Evolutionary conservation across 257 asterid species (phyloP), one percentile per base, ranked within the genome.

Genomic region (Perilla frutescens): DNA sequence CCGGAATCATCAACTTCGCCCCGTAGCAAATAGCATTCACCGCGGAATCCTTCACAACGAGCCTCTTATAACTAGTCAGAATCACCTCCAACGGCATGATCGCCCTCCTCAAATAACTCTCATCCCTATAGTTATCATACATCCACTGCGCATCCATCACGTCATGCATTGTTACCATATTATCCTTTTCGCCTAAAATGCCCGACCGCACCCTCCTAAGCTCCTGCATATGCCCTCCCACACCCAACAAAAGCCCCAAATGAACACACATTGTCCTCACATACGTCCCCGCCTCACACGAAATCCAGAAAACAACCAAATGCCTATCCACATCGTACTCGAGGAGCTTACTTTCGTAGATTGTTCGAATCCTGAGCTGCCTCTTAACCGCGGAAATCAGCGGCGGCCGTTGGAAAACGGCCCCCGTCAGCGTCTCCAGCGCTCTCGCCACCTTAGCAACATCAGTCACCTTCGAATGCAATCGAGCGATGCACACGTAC

Each of bases 1-100:
- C 98, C 0, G 98, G 98, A 83, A 93, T 91, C 98, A 91, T 93
- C 81, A 93, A 67, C 86, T 93, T 93, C 0, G 97, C 96, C 4
- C 98, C 97, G n/a, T 93, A 93, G 53, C 97, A 93, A 54, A 93
- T 89, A 0, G 98, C 98, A 83, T 93, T 93, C 26, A 93, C 98
- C 0, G 98, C 97, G 0, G 96, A 89, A 81, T 93, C 98, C 83
- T 93, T 93, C 55, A 93, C 96, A 45, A 93, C 97, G 53, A 93
- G 86, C 88, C 97, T 88, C 84, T 93, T 93, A 66, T 91, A 93
- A 68, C 94, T 91, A 45, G 98, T 93, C 76, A 93, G 76, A 43
- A 93, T 29, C 41, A 91, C 96, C 90, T 93, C 98, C 87, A 91
- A 74, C 0, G 97, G 97, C 98, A 93, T 93, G 75, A 93, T 71